A percentile compares a stretch with the other conserved stretches of the same genome.
Conservation (phyloP, 257 asterid species). For the Rubia yunnanensis region DNA sequence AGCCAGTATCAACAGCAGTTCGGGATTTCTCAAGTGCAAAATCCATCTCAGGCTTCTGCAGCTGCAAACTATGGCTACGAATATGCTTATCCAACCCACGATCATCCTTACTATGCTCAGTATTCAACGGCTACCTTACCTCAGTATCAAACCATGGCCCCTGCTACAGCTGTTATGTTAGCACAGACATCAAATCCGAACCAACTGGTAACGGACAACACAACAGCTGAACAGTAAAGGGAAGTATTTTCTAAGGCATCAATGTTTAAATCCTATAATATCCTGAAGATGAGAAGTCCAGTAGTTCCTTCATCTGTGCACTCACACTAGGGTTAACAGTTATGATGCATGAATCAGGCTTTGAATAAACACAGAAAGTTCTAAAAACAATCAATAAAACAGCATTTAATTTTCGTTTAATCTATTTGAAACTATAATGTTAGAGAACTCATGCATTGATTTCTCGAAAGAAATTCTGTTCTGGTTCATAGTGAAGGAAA, state of each 20-base stretch:
- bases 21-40: conserved; percentile 35
- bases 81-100: conserved; percentile 39
- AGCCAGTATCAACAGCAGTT: conserved; percentile 50
- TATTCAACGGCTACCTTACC: conserved; percentile 31
- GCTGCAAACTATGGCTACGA: conserved; percentile 36
- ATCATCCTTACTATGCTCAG: conserved; percentile 44
- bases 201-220: conserved; percentile 29
- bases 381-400: conserved; percentile 4
- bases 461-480: not conserved
- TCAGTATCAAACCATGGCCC: conserved; percentile 59
- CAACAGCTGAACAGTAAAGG: conserved; percentile 25
- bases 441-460: not conserved
- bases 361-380: conserved; percentile 2
- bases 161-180: conserved; percentile 40
- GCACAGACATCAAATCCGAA: conserved; percentile 31
- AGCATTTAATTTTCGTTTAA: not conserved
- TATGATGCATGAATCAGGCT: not conserved
- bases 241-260: conserved; percentile 2
- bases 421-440: not conserved
- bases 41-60: conserved; percentile 23
- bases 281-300: conserved; percentile 1
- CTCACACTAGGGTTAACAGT: conserved; percentile 1
- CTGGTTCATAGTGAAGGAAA: not conserved
- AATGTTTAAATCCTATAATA: not conserved
- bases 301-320: not conserved